phyloP scores from a whole-genome alignment of 2,329 filamentous ascomycete species.

The Huntiella decipiens region DNA sequence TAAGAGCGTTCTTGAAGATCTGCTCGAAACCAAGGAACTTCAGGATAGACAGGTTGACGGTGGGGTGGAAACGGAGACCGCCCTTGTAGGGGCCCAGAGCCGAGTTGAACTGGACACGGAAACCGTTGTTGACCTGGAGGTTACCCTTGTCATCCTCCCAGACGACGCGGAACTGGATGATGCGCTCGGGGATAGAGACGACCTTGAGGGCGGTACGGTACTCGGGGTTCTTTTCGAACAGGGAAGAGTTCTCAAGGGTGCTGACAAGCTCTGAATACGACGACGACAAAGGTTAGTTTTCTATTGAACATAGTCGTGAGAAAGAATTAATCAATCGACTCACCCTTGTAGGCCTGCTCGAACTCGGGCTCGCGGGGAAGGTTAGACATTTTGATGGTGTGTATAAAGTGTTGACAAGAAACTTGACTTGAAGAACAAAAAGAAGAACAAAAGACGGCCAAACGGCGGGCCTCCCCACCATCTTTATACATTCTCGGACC shows the following conservation, averaged over 20 bases:
- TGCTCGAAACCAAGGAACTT: conserved; percentile 99
- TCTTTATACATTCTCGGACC: conserved; percentile 5
- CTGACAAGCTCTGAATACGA: conserved; percentile 62
- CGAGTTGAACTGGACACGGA: conserved; percentile 96
- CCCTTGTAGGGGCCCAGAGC: conserved; percentile 97
- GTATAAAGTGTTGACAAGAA: not conserved
- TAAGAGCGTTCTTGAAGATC: conserved; percentile 99
- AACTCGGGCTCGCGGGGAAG: conserved; percentile 85
- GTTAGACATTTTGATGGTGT: conserved; percentile 48
- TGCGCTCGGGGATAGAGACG: conserved; percentile 75
- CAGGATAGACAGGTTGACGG: conserved; percentile 61
- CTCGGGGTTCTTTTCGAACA: conserved; percentile 88
- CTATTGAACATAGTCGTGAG: no score
- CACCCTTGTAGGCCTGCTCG: conserved; percentile 94
- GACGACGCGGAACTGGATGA: conserved; percentile 92
- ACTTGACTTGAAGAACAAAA: not conserved
- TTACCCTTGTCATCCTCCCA: conserved; percentile 91
- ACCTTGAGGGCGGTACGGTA: conserved; percentile 82
- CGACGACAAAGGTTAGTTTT: not conserved
- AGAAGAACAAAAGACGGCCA: not conserved
- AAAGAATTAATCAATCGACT: conserved; percentile 14
- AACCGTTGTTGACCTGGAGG: conserved; percentile 83
- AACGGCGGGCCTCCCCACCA: not conserved
- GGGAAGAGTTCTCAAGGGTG: conserved; percentile 80
- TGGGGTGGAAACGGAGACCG: conserved; percentile 83